Evolutionary conservation across 208 protist species (phyloP).

Genomic region (Novymonas esmeraldas): DNA sequence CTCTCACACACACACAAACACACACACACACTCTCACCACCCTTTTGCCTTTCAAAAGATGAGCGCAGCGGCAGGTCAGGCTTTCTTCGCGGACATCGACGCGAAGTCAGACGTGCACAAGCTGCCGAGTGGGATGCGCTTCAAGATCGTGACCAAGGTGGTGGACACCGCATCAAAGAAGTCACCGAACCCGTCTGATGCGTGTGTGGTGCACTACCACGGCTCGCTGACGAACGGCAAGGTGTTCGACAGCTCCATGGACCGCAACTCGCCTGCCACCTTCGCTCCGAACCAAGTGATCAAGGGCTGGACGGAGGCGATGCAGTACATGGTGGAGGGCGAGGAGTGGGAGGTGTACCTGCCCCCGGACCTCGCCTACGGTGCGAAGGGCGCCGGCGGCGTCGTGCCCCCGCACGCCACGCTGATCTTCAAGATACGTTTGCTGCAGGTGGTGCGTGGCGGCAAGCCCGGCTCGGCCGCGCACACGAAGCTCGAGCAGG

Average conservation of each 20-base stretch:
- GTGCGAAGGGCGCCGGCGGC: constrained; percentile 48
- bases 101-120: constrained; percentile 43
- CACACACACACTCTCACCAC: no score
- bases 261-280: constrained; percentile 54
- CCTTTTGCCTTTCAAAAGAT: constrained; percentile 20
- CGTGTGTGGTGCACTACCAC: constrained; percentile 82
- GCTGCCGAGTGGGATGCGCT: constrained; percentile 80
- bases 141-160: constrained; percentile 66
- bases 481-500: constrained; percentile 58
- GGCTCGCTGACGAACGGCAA: constrained; percentile 71
- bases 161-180: constrained; percentile 30
- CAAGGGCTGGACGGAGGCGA: constrained; percentile 82
- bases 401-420: constrained; percentile 70
- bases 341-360: constrained; percentile 88
- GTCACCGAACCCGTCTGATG: constrained; percentile 48
- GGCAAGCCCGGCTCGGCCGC: constrained; percentile 52
- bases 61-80: constrained; percentile 29
- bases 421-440: constrained; percentile 81
- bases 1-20: background rate
- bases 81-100: constrained; percentile 57
- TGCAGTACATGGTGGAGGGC: constrained; percentile 87
- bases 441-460: constrained; percentile 68
- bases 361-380: constrained; percentile 80
- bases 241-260: constrained; percentile 83
- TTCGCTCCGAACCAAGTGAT: constrained; percentile 85